These are phyloP conservation scores for Centrapalus pauciflorus DNA, from an alignment of 129 eudicot genomes.

Conservation along the genomic window DNA sequence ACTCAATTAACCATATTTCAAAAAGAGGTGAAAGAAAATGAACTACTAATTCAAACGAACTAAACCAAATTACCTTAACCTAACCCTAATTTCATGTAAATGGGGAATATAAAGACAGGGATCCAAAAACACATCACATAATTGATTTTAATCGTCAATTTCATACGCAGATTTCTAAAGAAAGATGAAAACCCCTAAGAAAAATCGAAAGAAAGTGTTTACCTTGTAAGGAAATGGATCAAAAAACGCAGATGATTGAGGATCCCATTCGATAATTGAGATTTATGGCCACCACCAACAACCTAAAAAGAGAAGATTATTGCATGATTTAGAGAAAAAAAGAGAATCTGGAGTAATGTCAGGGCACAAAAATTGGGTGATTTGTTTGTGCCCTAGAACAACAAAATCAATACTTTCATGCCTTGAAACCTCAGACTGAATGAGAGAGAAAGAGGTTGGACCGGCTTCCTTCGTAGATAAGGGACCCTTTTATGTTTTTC, in stretches of 20 bases:
- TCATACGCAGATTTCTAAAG: background rate
- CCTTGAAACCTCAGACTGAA: constrained; percentile 18
- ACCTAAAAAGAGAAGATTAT: constrained; percentile 4
- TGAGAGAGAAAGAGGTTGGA: background rate
- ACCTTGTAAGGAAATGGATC: constrained; percentile 19
- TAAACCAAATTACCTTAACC: constrained; percentile 15
- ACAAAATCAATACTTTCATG: background rate
- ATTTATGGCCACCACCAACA: background rate
- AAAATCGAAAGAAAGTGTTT: constrained; percentile 8
- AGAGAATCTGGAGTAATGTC: constrained; percentile 4
- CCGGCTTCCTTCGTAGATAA: constrained; percentile 3
- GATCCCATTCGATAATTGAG: background rate
- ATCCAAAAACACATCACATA: constrained; percentile 14
- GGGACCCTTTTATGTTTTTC: background rate
- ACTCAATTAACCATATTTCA: no score
- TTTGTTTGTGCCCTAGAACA: constrained; percentile 24
- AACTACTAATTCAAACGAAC: constrained; percentile 10
- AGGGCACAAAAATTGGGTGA: constrained; percentile 7
- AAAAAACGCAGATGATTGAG: background rate
- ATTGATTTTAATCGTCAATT: background rate
- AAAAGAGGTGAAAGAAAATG: background rate
- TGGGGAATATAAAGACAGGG: background rate
- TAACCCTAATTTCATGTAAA: background rate
- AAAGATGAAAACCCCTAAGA: background rate
- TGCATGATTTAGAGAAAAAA: background rate